Conservation (phyloP, 2,329 filamentous ascomycete genomes). For the Aquanectria penicillioides region DNA sequence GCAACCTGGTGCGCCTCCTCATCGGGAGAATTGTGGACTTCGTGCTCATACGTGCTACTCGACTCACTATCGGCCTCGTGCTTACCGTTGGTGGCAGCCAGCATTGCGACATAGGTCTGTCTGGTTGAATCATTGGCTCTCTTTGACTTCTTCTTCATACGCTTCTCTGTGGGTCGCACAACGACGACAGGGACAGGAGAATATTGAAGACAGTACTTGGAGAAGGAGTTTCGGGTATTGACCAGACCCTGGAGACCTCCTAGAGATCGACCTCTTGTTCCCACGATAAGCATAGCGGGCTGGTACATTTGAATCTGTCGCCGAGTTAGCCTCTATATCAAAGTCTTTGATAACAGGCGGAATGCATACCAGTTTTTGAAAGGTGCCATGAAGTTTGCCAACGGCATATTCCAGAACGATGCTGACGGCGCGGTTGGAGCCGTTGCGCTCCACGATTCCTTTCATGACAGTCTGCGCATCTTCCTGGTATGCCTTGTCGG, state of each 20-base stretch:
- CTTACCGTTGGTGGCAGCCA: slow-evolving; percentile 69
- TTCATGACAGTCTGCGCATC: slow-evolving; percentile 81
- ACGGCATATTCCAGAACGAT: slow-evolving; percentile 88
- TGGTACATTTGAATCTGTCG: slow-evolving; percentile 88
- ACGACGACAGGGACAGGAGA: slow-evolving; percentile 94
- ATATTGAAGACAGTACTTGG: slow-evolving; percentile 94
- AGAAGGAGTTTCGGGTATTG: slow-evolving; percentile 82
- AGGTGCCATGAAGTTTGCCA: slow-evolving; percentile 89
- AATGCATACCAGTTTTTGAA: slow-evolving; percentile 81
- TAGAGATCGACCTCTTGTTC: slow-evolving; percentile 84
- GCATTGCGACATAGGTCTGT: slow-evolving; percentile 80
- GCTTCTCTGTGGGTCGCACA: slow-evolving; percentile 86
- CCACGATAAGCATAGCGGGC: slow-evolving; percentile 89
- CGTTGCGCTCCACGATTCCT: slow-evolving; percentile 81
- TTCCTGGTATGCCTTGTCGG: slow-evolving; percentile 76
- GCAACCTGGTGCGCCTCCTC: slow-evolving; percentile 74
- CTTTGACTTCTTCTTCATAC: slow-evolving; percentile 90
- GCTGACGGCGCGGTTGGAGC: slow-evolving; percentile 82
- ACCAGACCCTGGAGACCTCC: slow-evolving; percentile 88
- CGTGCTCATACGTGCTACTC: slow-evolving; percentile 63
- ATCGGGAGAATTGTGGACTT: slow-evolving; percentile 64
- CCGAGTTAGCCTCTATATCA: slow-evolving; percentile 19
- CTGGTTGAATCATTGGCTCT: slow-evolving; percentile 79
- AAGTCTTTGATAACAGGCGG: background rate
- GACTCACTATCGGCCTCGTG: slow-evolving; percentile 68